A percentile compares a stretch with the other conserved stretches of the same genome.
Conservation (phyloP, 805 yeast genomes). For the Saturnispora halmiae region DNA sequence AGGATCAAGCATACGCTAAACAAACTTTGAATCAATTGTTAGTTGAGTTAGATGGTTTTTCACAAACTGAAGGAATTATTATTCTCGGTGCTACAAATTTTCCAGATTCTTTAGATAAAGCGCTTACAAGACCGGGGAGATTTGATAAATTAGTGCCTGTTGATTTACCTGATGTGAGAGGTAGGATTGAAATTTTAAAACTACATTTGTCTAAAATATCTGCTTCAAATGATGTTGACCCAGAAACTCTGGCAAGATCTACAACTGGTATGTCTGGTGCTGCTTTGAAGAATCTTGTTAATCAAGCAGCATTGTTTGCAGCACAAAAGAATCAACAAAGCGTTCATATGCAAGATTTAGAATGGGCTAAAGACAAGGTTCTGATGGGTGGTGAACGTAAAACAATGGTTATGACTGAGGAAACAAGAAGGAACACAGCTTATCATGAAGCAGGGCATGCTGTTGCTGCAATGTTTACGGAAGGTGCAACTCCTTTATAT, state of each 20-base stretch:
- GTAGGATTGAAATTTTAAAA: slow-evolving; percentile 83
- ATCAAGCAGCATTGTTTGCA: slow-evolving; percentile 97
- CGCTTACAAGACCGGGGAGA: slow-evolving; percentile 96
- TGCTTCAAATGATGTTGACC: slow-evolving; percentile 74
- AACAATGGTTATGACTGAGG: slow-evolving; percentile 96
- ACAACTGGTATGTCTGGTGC: slow-evolving; percentile 99
- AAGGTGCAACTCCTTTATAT: slow-evolving; percentile 90
- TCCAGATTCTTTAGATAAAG: slow-evolving; percentile 95
- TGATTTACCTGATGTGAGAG: slow-evolving; percentile 95
- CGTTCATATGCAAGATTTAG: slow-evolving; percentile 86
- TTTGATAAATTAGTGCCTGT: slow-evolving; percentile 94
- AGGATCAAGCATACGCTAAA: slow-evolving; percentile 96
- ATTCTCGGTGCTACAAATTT: slow-evolving; percentile 98
- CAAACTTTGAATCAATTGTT: slow-evolving; percentile 93
- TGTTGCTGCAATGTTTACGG: slow-evolving; percentile 89
- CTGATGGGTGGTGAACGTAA: slow-evolving; percentile 97
- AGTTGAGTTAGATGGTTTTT: slow-evolving; percentile 92
- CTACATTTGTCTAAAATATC: slow-evolving; percentile 92
- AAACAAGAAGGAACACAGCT: slow-evolving; percentile 87
- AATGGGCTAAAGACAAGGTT: slow-evolving; percentile 99
- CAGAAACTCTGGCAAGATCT: slow-evolving; percentile 86
- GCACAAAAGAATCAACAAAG: slow-evolving; percentile 85
- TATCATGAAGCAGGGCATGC: slow-evolving; percentile 99
- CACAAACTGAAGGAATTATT: slow-evolving; percentile 86
- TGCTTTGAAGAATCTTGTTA: slow-evolving; percentile 87